Evolutionary conservation across 495 filamentous ascomycete genomes (phyloP).

Genomic region (Neurospora tetraspora): DNA sequence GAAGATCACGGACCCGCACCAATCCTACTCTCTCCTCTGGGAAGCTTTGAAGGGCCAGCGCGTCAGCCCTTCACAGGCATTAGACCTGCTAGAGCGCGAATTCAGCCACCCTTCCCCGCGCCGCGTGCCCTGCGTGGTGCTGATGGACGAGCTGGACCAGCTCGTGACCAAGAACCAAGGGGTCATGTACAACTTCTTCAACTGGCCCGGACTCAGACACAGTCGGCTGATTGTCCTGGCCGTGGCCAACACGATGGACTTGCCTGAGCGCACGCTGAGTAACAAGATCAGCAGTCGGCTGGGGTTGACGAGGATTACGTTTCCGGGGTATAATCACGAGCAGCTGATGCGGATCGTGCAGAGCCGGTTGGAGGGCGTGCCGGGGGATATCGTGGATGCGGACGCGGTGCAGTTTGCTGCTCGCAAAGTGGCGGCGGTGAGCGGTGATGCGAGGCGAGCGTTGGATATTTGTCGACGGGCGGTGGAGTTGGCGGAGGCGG

Average conservation of each 20-base stretch:
- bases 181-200: slow-evolving; percentile 99
- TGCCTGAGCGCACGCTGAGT: slow-evolving; percentile 90
- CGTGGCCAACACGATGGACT: slow-evolving; percentile 98
- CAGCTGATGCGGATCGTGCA: slow-evolving; percentile 97
- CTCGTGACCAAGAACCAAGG: slow-evolving; percentile 94
- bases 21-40: slow-evolving; percentile 92
- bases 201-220: slow-evolving; percentile 92
- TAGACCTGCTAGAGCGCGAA: slow-evolving; percentile 82
- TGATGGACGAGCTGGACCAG: slow-evolving; percentile 99
- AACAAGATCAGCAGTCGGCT: slow-evolving; percentile 96
- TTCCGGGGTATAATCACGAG: slow-evolving; percentile 92
- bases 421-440: slow-evolving; percentile 92
- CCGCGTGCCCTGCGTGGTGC: slow-evolving; percentile 86
- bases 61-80: slow-evolving; percentile 82
- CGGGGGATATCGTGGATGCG: slow-evolving; percentile 78
- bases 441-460: slow-evolving; percentile 84
- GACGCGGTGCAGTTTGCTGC: slow-evolving; percentile 96
- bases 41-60: slow-evolving; percentile 90
- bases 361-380: slow-evolving; percentile 76
- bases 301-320: slow-evolving; percentile 84
- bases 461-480: slow-evolving; percentile 93
- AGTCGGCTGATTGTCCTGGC: slow-evolving; percentile 90
- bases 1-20: slow-evolving; percentile 97
- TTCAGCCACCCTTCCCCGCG: slow-evolving; percentile 85
- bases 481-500: slow-evolving; percentile 87